Evolutionary conservation across 768 basidiomycete species (phyloP).

Genomic region (Rhizopogon vulgaris): DNA sequence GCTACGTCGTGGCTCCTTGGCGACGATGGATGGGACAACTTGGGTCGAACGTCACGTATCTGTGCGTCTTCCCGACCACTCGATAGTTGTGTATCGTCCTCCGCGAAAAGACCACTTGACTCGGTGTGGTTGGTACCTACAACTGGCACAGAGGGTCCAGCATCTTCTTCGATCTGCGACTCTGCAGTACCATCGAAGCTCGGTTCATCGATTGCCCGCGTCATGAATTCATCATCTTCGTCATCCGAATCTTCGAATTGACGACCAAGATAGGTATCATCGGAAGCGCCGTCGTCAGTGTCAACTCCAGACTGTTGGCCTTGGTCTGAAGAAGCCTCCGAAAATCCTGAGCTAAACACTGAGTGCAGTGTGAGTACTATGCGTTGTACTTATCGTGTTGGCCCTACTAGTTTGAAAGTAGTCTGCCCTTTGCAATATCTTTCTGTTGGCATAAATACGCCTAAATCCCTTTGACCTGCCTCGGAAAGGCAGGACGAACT

Average conservation of each 20-base stretch:
- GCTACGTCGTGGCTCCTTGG: constrained; percentile 24
- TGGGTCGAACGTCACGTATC: constrained; percentile 25
- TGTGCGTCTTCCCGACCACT: constrained; percentile 4
- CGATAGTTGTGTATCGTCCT: not conserved
- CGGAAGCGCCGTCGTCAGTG: constrained; percentile 44
- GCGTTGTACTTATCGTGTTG: not conserved
- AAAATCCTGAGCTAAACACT: constrained; percentile 76
- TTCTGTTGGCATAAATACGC: constrained; percentile 63
- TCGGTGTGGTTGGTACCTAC: constrained; percentile 4
- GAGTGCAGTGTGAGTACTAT: not conserved
- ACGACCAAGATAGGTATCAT: constrained; percentile 32
- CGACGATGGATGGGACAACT: constrained; percentile 34
- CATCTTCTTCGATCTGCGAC: constrained; percentile 15
- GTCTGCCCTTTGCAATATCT: constrained; percentile 61
- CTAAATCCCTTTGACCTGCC: constrained; percentile 31
- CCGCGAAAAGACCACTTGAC: not conserved
- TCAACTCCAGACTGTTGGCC: constrained; percentile 17
- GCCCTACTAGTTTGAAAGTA: constrained; percentile 70
- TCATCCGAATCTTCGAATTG: constrained; percentile 47
- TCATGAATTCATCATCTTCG: constrained; percentile 42
- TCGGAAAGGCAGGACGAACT: constrained; percentile 62
- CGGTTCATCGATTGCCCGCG: constrained; percentile 26
- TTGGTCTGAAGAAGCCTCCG: constrained; percentile 42
- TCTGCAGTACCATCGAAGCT: constrained; percentile 19
- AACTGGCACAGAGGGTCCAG: not conserved